Base-by-base conservation (phyloP, 192 early-diverging fungal genomes). In the Diversispora eburnea region DNA sequence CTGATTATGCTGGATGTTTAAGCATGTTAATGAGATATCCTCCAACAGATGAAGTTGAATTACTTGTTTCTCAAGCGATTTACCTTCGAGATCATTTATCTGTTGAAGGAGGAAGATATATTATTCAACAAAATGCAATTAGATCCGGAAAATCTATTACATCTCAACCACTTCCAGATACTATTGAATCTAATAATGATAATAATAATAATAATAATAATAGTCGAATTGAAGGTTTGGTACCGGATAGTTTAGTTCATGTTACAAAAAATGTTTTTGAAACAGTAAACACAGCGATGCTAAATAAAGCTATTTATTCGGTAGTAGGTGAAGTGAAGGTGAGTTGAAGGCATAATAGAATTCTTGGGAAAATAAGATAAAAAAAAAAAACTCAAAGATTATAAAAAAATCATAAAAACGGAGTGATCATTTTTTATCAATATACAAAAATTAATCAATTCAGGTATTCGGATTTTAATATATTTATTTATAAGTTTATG, bases 1-100 rank as follows among this genome's bases (percentile, higher is more conserved):
- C 80, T 39, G 91, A 91, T 65, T 90, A 91, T 76, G 81, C 88
- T 3, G 87, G 81, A 59, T 88, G 87, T 57, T 75, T 93, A 20
- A 84, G 78, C 33, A 81, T 85, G 56, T 75, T 93, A 47, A 83
- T 93, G 85, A 80, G 88, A 46, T 82, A 87, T 46, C 86, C 90
- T 5, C 78, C 81, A 12, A 76, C 88, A 42, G 77, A 79, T 12
- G 80, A 82, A 22, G 81, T 87, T 10, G 76, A 64, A 42, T 68
- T 83, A 33, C 80, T 90, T 19, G 84, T 90, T 10, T 73, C 87
- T 47, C 91, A 92, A 79, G 91, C 90, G 0, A 81, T 87, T 55
- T 83, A 81, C 42, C 80, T 92, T 71, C 88, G 86, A 20, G 78
- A 85, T 20, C 80, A 84, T 42, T 74, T 86, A n/a, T 80, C 84